Evolutionary conservation across 345 rosid species (phyloP).

Genomic region (Erysimum cheiranthoides): DNA sequence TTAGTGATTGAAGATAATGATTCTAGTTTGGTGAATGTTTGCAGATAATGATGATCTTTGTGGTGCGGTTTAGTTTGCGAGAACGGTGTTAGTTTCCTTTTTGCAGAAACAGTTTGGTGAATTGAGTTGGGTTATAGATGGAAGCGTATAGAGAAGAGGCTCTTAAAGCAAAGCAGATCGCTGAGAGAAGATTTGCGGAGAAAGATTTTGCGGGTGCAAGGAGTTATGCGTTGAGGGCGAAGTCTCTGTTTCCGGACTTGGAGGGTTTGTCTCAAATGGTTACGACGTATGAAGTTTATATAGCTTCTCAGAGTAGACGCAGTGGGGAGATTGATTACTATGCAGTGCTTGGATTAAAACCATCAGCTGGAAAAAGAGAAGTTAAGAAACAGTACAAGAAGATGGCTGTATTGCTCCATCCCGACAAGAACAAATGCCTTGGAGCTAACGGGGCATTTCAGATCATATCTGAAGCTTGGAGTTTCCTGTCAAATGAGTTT

Average conservation of each 20-base stretch:
- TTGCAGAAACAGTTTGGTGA: constrained; percentile 36
- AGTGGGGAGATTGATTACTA: constrained; percentile 78
- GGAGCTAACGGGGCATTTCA: constrained; percentile 99
- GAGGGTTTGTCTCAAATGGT: constrained; percentile 97
- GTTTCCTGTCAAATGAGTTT: constrained; percentile 65
- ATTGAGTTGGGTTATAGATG: constrained; percentile 55
- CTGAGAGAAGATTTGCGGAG: constrained; percentile 84
- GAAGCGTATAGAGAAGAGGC: constrained; percentile 82
- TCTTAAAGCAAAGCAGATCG: constrained; percentile 76
- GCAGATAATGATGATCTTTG: constrained; percentile 39
- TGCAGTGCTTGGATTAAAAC: constrained; percentile 89
- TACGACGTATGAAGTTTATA: constrained; percentile 83
- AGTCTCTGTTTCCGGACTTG: constrained; percentile 70
- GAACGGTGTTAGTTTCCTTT: constrained; percentile 46
- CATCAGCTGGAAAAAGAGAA: constrained; percentile 81
- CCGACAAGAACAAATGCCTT: constrained; percentile 75
- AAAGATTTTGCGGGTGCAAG: constrained; percentile 82
- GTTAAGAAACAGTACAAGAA: constrained; percentile 92
- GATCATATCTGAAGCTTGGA: constrained; percentile 95
- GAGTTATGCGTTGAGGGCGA: constrained; percentile 86
- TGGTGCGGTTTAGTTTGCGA: constrained; percentile 47
- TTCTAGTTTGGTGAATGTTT: constrained; percentile 5
- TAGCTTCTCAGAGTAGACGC: constrained; percentile 71
- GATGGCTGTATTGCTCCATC: constrained; percentile 93
- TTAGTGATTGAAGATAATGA: not conserved